Evolutionary conservation across 2,329 filamentous ascomycete genomes (phyloP).

Genomic region (Pestalotiopsis sp.): DNA sequence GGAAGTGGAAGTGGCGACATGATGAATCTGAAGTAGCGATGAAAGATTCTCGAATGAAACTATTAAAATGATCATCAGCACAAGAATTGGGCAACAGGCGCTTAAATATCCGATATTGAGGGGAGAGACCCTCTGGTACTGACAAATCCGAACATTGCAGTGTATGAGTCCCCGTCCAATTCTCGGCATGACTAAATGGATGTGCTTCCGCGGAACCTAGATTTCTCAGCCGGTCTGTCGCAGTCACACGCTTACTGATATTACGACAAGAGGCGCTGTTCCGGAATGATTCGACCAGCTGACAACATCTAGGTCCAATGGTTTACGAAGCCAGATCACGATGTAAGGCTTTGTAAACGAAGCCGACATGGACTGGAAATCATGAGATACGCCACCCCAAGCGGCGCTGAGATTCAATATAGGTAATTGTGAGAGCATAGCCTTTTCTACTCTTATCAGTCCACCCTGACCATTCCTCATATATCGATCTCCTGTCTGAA

Average conservation of each 20-base stretch:
- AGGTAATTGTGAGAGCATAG: too few species aligned
- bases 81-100: neutral
- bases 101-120: neutral
- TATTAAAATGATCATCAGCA: neutral
- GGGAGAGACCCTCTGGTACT: neutral
- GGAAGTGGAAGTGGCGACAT: neutral
- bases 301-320: too few species aligned
- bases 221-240: neutral
- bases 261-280: neutral
- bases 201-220: neutral
- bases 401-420: too few species aligned
- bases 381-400: too few species aligned
- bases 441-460: too few species aligned
- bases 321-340: too few species aligned
- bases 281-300: too few species aligned
- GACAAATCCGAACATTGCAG: neutral
- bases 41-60: neutral
- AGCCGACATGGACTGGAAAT: too few species aligned
- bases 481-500: too few species aligned
- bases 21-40: neutral
- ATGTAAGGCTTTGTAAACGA: too few species aligned
- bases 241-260: neutral
- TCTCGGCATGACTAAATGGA: neutral
- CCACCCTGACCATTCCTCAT: too few species aligned
- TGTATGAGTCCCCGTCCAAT: neutral